A percentile compares a stretch with the other conserved stretches of the same genome.
Evolutionary conservation across 2,329 filamentous ascomycete genomes (phyloP).

Genomic region (Polytolypa hystricis): DNA sequence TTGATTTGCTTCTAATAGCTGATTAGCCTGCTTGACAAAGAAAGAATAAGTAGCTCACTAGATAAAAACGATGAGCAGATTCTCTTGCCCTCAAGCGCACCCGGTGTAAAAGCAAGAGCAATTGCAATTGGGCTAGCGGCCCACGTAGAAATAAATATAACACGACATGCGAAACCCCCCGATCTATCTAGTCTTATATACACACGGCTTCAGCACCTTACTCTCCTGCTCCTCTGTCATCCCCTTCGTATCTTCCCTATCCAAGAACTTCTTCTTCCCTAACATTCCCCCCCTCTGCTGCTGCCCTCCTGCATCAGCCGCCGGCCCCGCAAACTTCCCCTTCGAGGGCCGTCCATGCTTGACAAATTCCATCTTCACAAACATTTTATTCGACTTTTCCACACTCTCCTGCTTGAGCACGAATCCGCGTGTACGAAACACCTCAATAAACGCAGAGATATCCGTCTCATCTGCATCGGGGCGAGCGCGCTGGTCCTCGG

Average conservation of each 20-base stretch:
- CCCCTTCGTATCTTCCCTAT: conserved; percentile 44
- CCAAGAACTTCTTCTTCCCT: conserved; percentile 46
- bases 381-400: conserved; percentile 92
- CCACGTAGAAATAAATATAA: conserved; percentile 4
- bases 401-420: conserved; percentile 62
- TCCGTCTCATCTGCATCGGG: conserved; percentile 64
- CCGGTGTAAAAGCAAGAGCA: too few species aligned
- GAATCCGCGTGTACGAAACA: conserved; percentile 70
- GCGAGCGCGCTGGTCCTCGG: conserved; percentile 43
- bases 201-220: conserved; percentile 81
- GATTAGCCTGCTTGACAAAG: too few species aligned
- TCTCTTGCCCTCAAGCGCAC: too few species aligned
- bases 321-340: conserved; percentile 53
- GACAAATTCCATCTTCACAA: conserved; percentile 90
- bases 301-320: conserved; percentile 21
- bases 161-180: background rate
- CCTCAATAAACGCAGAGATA: conserved; percentile 75
- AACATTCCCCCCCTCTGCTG: too few species aligned
- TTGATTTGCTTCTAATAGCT: too few species aligned
- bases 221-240: conserved; percentile 49
- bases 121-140: too few species aligned
- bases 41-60: too few species aligned
- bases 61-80: too few species aligned
- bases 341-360: conserved; percentile 66
- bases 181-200: conserved; percentile 75